Base-by-base conservation (phyloP, 768 basidiomycete species). In the Mycena filopes region DNA sequence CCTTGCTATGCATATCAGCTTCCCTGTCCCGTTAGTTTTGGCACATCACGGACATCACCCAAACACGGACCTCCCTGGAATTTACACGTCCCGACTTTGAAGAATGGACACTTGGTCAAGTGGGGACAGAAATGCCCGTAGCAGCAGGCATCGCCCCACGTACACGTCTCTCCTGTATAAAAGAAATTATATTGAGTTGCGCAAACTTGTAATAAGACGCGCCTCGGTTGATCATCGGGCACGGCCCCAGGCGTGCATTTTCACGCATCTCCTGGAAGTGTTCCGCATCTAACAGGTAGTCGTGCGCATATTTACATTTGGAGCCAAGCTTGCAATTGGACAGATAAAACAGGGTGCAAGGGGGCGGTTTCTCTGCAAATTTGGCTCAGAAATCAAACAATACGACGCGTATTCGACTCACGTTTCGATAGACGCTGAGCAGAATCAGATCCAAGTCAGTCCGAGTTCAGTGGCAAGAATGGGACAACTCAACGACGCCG, bases 331-430 rank as follows among this genome's bases (percentile, higher is more conserved):
- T 86, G 79, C 89, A 90, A 49, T 79, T 81, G 31, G 86, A 82
- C 28, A 90, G 78, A 72, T 89, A 90, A 75, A 87, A 89, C 53
- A 88, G 75, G 20, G 88, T 89, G 72, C 89, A 90, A 18, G 89
- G 89, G 25, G 89, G 84, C 2, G 89, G 89, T 70, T 79, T 85
- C 70, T 89, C 88, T 88, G 71, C 33, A 67, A 38, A 25, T 69
- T 48, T 75, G 70, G 72, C 42, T 16, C 60, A 28, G 63, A 60
- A 66, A 59, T 65, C 28, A 61, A 55, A 48, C 61, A 65, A 31
- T 40, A 50, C 26, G 31, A 61, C 54, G 49, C 46, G 26, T 31
- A 51, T 53, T 42, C 64, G 50, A 84, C 87, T 63, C 74, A 89
- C 89, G 87, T 73, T 89, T 89, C 50, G 85, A 87, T 66, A 89